A percentile compares a stretch with the other conserved stretches of the same genome.
phyloP scores from a whole-genome alignment of 2,329 filamentous ascomycete species.

The Pestalotiopsis fici region DNA sequence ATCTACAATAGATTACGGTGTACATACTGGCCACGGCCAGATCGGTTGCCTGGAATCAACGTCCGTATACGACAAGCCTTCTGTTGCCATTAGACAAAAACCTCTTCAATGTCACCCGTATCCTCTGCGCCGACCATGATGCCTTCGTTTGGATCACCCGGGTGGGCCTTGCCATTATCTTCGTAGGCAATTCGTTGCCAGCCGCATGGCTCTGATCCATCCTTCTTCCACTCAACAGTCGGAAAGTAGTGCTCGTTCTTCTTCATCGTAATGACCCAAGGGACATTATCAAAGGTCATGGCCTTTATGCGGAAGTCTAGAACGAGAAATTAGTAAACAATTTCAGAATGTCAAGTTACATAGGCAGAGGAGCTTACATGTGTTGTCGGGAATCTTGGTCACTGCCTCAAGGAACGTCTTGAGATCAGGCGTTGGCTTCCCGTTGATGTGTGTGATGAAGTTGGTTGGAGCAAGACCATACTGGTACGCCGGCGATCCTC shows the following conservation, averaged over 20 bases:
- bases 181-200: conserved; percentile 67
- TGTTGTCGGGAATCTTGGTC: conserved; percentile 89
- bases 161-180: conserved; percentile 46
- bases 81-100: background rate
- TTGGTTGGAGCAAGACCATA: conserved; percentile 95
- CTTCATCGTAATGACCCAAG: conserved; percentile 99
- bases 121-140: conserved; percentile 41
- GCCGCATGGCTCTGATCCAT: conserved; percentile 56
- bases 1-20: background rate
- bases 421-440: conserved; percentile 79
- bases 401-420: conserved; percentile 80
- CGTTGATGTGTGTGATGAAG: conserved; percentile 96
- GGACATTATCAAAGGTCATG: conserved; percentile 98
- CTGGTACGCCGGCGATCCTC: conserved; percentile 82
- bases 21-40: background rate
- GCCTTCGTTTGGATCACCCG: conserved; percentile 56
- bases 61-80: background rate
- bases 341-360: background rate
- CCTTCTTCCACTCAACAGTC: conserved; percentile 70
- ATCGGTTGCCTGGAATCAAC: background rate
- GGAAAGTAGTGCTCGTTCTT: conserved; percentile 97
- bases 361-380: conserved; percentile 58
- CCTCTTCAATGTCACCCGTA: conserved; percentile 39
- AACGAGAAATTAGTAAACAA: background rate
- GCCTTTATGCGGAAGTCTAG: conserved; percentile 90